A percentile compares a stretch with the other conserved stretches of the same genome.
Conservation (phyloP, 2,329 filamentous ascomycete species). For the Xylaria arbuscula region DNA sequence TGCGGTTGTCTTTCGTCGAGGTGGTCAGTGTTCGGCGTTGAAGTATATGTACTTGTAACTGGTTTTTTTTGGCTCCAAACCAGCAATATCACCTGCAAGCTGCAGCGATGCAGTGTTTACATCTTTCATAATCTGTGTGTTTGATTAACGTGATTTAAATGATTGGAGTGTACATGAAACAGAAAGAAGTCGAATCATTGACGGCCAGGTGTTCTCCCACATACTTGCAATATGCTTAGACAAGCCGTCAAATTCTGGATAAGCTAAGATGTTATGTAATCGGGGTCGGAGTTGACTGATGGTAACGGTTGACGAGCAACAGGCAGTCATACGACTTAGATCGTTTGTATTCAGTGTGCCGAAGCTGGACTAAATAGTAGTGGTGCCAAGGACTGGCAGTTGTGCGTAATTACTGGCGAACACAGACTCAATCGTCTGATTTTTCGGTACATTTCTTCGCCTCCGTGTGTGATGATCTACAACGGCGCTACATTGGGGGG, state of each 20-base stretch:
- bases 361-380: slow-evolving; percentile 4
- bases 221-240: not conserved
- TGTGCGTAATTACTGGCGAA: not conserved
- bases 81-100: slow-evolving; percentile 28
- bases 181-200: not conserved
- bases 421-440: slow-evolving; percentile 13
- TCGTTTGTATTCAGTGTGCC: slow-evolving; percentile 12
- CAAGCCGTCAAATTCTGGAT: not conserved
- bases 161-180: not conserved
- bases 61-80: slow-evolving; percentile 24
- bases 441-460: slow-evolving; percentile 14
- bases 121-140: not conserved
- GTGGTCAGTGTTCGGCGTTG: slow-evolving; percentile 36
- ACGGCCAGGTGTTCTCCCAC: not conserved
- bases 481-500: not conserved
- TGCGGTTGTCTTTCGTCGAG: slow-evolving; percentile 32
- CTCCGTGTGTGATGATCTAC: slow-evolving; percentile 14
- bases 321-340: not conserved
- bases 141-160: slow-evolving; percentile 1
- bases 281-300: not conserved
- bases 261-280: not conserved
- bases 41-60: slow-evolving; percentile 39
- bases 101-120: slow-evolving; percentile 20
- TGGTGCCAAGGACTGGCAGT: slow-evolving; percentile 13
- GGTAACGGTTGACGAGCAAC: not conserved